These are phyloP conservation scores for Phaeosphaeriaceae sp. DNA, from an alignment of 2,329 filamentous ascomycete species.

Conservation along the genomic window DNA sequence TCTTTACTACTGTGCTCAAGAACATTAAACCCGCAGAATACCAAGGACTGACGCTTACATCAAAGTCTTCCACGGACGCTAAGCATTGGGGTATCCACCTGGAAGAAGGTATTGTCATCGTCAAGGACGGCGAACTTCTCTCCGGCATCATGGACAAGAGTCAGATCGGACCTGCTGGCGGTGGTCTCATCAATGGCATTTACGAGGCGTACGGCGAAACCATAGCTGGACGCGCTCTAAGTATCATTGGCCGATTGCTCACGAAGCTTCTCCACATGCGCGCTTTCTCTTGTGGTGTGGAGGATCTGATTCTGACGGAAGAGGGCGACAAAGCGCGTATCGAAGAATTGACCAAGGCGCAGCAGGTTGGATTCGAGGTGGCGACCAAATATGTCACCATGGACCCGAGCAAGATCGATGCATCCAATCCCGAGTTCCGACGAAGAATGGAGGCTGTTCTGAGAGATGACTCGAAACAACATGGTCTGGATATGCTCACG, in stretches of 20 bases:
- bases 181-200: constrained; percentile 88
- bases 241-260: constrained; percentile 85
- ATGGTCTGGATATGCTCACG: constrained; percentile 85
- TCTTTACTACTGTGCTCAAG: constrained; percentile 89
- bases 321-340: constrained; percentile 76
- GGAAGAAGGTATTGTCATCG: constrained; percentile 82
- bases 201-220: constrained; percentile 93
- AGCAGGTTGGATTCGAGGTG: constrained; percentile 75
- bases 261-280: constrained; percentile 92
- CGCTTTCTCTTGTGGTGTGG: constrained; percentile 96
- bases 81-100: constrained; percentile 76
- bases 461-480: constrained; percentile 89
- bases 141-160: constrained; percentile 94
- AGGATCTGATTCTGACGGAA: constrained; percentile 86
- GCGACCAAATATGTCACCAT: constrained; percentile 90
- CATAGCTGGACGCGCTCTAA: constrained; percentile 84
- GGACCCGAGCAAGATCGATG: constrained; percentile 66
- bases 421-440: constrained; percentile 73
- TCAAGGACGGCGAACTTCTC: constrained; percentile 86
- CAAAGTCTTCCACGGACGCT: constrained; percentile 79
- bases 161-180: constrained; percentile 86
- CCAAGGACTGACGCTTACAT: constrained; percentile 78
- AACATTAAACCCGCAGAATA: constrained; percentile 85
- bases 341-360: constrained; percentile 71
- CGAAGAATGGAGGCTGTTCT: constrained; percentile 86